A percentile compares a stretch with the other conserved stretches of the same genome.
Conservation (phyloP, 2,329 filamentous ascomycete genomes). For the Colletotrichum simmondsii region DNA sequence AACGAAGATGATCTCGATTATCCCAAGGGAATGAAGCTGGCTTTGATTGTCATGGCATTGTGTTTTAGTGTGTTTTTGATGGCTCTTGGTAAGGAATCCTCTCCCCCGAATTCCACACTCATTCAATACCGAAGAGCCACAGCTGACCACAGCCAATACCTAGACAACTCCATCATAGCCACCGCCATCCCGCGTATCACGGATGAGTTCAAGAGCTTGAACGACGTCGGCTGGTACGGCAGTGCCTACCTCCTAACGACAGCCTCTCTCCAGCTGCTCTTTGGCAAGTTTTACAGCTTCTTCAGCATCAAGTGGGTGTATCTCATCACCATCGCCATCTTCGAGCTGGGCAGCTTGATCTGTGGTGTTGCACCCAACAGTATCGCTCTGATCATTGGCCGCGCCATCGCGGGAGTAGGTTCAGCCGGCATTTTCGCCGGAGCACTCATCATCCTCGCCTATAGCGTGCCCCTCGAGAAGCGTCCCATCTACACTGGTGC, state of each 20-base stretch:
- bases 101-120: background rate
- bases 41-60: constrained; percentile 49
- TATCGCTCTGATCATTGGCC: constrained; percentile 47
- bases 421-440: constrained; percentile 60
- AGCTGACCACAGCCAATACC: background rate
- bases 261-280: constrained; percentile 51
- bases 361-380: constrained; percentile 48
- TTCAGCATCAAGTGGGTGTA: constrained; percentile 55
- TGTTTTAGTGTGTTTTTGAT: constrained; percentile 53
- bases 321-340: constrained; percentile 49
- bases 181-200: constrained; percentile 58
- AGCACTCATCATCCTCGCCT: constrained; percentile 53
- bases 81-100: constrained; percentile 46
- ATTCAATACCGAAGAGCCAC: background rate
- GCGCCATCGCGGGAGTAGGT: constrained; percentile 50
- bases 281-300: constrained; percentile 57
- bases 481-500: constrained; percentile 51
- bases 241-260: constrained; percentile 54
- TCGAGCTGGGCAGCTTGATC: constrained; percentile 55
- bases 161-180: constrained; percentile 54
- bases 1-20: constrained; percentile 1
- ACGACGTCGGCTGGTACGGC: constrained; percentile 63
- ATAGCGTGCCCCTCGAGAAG: constrained; percentile 46
- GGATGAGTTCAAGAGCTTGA: constrained; percentile 53
- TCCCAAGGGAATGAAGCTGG: constrained; percentile 39